Conservation (phyloP, 2,329 filamentous ascomycete genomes). For the Waltergamsia citrina region DNA sequence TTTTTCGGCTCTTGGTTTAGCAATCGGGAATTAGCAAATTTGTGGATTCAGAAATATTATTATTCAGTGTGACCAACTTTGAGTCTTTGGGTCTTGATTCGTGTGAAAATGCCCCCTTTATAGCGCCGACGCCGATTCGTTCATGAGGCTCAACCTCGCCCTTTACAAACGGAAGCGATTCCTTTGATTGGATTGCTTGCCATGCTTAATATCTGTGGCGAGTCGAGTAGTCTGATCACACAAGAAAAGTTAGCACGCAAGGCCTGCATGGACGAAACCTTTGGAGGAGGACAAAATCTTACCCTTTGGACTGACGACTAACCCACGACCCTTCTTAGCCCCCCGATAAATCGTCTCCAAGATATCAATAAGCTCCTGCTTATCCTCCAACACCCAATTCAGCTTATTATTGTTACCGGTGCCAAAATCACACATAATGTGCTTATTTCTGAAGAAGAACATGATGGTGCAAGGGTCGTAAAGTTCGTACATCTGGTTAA, state of each 20-base stretch:
- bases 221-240: conserved; percentile 25
- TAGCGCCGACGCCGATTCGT: too few relatives aligned
- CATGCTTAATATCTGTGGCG: conserved; percentile 27
- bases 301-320: conserved; percentile 91
- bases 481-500: conserved; percentile 91
- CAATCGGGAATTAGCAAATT: too few relatives aligned
- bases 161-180: too few relatives aligned
- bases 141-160: too few relatives aligned
- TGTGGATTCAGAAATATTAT: too few relatives aligned
- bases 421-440: conserved; percentile 97
- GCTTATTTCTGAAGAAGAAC: conserved; percentile 96
- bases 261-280: too few relatives aligned
- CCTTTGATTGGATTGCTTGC: too few relatives aligned
- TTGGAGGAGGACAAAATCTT: conserved; percentile 6
- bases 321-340: conserved; percentile 94
- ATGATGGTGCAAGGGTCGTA: conserved; percentile 93
- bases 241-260: conserved; percentile 4
- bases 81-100: too few relatives aligned
- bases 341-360: conserved; percentile 96
- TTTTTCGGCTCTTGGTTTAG: too few relatives aligned
- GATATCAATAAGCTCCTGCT: conserved; percentile 97
- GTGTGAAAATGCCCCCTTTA: too few relatives aligned
- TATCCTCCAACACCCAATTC: conserved; percentile 90
- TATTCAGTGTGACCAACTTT: too few relatives aligned
- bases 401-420: conserved; percentile 99